Conservation (phyloP, 2,329 filamentous ascomycete genomes). For the Juglanconis juglandina region DNA sequence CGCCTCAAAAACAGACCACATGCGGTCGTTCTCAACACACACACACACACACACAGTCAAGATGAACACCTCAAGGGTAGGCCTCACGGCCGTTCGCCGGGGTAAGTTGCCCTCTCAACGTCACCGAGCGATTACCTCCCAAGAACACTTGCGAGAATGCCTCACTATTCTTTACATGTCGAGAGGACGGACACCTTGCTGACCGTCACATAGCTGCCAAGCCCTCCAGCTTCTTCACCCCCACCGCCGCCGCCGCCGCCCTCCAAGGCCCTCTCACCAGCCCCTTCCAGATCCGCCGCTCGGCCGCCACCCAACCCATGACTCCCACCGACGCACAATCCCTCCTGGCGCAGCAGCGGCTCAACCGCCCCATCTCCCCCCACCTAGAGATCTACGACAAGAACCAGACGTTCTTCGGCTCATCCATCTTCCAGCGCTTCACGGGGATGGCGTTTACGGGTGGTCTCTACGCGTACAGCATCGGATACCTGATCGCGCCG, state of each 20-base stretch:
- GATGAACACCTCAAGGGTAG: conserved; percentile 58
- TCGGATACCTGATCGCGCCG: conserved; percentile 78
- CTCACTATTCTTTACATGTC: neutral
- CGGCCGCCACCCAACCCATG: conserved; percentile 56
- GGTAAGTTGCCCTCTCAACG: conserved; percentile 36
- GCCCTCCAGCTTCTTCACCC: conserved; percentile 45
- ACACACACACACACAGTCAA: conserved; percentile 21
- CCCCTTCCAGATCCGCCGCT: conserved; percentile 37
- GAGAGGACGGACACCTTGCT: conserved; percentile 3
- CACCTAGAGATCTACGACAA: conserved; percentile 84
- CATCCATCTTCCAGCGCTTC: conserved; percentile 73
- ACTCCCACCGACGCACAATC: conserved; percentile 50
- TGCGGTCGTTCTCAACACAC: neutral
- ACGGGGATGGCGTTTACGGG: conserved; percentile 73
- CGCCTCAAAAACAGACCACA: conserved; percentile 9
- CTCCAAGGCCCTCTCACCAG: conserved; percentile 39
- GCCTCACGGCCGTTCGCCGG: conserved; percentile 57
- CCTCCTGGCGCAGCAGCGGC: conserved; percentile 78
- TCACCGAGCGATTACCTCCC: neutral
- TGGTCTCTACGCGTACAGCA: conserved; percentile 73
- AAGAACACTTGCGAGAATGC: neutral
- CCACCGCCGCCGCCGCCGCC: conserved; percentile 46
- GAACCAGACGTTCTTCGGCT: conserved; percentile 79
- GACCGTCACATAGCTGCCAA: conserved; percentile 31
- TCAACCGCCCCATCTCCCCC: conserved; percentile 75